Conservation (phyloP, 768 basidiomycete genomes). For the Suillus subalutaceus region DNA sequence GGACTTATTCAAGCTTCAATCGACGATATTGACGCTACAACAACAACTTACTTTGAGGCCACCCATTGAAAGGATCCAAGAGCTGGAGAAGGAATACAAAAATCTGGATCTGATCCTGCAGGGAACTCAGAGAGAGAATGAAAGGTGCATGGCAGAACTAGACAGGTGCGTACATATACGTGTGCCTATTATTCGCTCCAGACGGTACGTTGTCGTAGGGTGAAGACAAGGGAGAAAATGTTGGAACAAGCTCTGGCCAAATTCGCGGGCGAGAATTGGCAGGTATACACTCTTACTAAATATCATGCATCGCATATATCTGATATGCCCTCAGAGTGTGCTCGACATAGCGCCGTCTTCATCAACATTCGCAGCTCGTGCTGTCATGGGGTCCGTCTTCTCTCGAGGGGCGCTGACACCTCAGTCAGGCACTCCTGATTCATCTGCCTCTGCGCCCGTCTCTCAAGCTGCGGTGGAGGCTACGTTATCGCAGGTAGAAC, state of each 20-base stretch:
- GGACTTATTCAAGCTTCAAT: constrained; percentile 49
- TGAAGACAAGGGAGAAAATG: constrained; percentile 71
- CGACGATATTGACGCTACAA: constrained; percentile 65
- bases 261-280: constrained; percentile 82
- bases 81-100: constrained; percentile 70
- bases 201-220: constrained; percentile 37
- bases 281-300: constrained; percentile 45
- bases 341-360: constrained; percentile 41
- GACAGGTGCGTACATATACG: constrained; percentile 53
- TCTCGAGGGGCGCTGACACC: constrained; percentile 22
- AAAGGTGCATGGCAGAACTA: constrained; percentile 79
- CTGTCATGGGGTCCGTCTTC: constrained; percentile 31
- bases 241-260: constrained; percentile 73
- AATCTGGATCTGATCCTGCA: constrained; percentile 76
- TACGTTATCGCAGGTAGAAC: constrained; percentile 64
- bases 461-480: constrained; percentile 38
- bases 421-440: constrained; percentile 15
- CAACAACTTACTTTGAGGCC: constrained; percentile 68
- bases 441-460: constrained; percentile 16
- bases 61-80: constrained; percentile 65
- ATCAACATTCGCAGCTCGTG: constrained; percentile 31
- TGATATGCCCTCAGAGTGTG: constrained; percentile 22
- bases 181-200: background rate
- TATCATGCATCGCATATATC: background rate
- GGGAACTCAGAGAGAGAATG: constrained; percentile 86